Base-by-base conservation (phyloP, 2,329 filamentous ascomycete genomes). In the Calonectria pseudoturangicola region DNA sequence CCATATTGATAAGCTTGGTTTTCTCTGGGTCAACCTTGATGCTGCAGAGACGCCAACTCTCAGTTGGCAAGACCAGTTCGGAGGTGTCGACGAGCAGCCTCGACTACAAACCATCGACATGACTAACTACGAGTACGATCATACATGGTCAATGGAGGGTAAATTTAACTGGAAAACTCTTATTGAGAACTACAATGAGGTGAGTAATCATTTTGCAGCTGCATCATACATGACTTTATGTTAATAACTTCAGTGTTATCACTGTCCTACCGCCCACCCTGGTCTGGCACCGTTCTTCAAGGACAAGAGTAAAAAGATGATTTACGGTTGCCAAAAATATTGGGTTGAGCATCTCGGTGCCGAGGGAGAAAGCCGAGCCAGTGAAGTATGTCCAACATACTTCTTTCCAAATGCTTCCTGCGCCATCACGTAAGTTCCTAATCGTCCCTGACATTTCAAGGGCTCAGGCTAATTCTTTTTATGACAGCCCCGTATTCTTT, bases 141-240 rank as follows among this genome's bases (percentile, higher is more conserved):
- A 91, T 76, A 81, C 82, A 18, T 91, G 88, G 88, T 85, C 89
- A 66, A 87, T 89, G 86, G 84, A 88, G 36, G 87, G 87, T 0
- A 84, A 87, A 25, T 89, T 88, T 77, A 91, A 91, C 81, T 91
- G 89, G 89, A 91, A 91, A 82, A 87, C 88, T 12, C 80, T 90
- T 12, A 87, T 87, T 5, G 90, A 92, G 76, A 92, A 92, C 81
- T 92, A 91, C 83, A 92, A 92, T 75, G 90, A 75, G 4, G 71
- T 73, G 3, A 30, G 64, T 21, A 7, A 45, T 47, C 25, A 43
- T 3, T 13, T 27, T 10, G 13, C 10, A 36, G 39, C 36, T n/a
- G 33, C 12, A 36, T 13, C 6, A 12, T 51, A 2, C 2, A 6
- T 7, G 8, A 18, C 33, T 50, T 28, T 2, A 56, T 54, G n/a